phyloP scores from a whole-genome alignment of 2,329 filamentous ascomycete species.

The Curvularia eragrostidis region DNA sequence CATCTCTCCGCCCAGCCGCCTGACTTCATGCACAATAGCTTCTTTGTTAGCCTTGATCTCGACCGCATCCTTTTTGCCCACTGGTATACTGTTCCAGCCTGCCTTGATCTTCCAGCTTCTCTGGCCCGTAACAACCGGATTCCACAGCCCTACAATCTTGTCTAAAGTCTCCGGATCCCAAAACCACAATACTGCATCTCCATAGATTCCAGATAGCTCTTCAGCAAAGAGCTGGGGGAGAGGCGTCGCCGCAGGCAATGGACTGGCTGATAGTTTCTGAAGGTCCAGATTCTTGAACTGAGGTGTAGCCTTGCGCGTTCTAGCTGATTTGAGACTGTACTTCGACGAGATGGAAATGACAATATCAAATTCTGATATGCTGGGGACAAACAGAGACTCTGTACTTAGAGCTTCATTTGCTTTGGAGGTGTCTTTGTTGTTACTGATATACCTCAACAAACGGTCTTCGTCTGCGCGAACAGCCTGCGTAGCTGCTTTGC shows the following conservation, averaged over 20 bases:
- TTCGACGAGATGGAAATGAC: constrained; percentile 73
- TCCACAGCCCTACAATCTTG: constrained; percentile 70
- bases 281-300: constrained; percentile 83
- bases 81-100: constrained; percentile 69
- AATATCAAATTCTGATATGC: constrained; percentile 82
- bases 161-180: constrained; percentile 66
- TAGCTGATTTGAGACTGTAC: constrained; percentile 47
- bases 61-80: constrained; percentile 38
- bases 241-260: constrained; percentile 59
- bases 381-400: constrained; percentile 72
- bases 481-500: constrained; percentile 68
- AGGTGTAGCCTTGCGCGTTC: constrained; percentile 47
- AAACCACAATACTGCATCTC: constrained; percentile 79
- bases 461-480: constrained; percentile 60
- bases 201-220: constrained; percentile 72
- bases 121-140: constrained; percentile 57
- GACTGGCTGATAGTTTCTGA: constrained; percentile 38
- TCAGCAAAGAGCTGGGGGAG: constrained; percentile 68
- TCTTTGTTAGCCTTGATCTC: constrained; percentile 70
- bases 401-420: constrained; percentile 47
- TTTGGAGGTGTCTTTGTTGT: constrained; percentile 4
- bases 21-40: constrained; percentile 75
- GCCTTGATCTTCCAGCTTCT: constrained; percentile 75
- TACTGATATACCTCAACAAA: constrained; percentile 49
- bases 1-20: constrained; percentile 65